Evolutionary conservation across 2,329 filamentous ascomycete genomes (phyloP), one percentile per base, ranked within the genome.

Genomic region (Nakataea oryzae): DNA sequence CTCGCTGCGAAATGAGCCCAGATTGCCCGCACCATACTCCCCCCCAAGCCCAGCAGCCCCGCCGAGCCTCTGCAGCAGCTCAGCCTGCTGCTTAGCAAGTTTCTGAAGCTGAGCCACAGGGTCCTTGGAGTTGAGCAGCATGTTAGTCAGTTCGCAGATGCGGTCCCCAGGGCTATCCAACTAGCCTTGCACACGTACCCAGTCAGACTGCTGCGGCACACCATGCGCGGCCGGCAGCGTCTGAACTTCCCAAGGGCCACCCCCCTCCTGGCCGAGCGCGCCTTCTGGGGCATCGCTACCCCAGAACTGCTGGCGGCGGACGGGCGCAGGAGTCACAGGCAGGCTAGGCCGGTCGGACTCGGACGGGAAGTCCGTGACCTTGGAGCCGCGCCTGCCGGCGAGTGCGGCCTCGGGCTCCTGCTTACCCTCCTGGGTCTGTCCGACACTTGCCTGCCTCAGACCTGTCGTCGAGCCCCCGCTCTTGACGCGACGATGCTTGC

Each of bases 241-340:
- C 65, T 80, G 81, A 65, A n/a, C n/a, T n/a, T 54, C 24, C 12
- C 27, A 14, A 26, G 21, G 17, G n/a, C n/a, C n/a, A 41, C 59
- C 41, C 17, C 9, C 17, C 8, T 11, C 21, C 14, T n/a, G 41
- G 21, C 11, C 14, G 47, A 26, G 27, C 32, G 78, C 24, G 32
- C 14, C 9, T 3, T 34, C 17, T 13, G 57, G 29, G 32, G 26
- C 28, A 13, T 75, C 76, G 66, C 73, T 73, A 60, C 83, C 86
- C 87, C 86, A 91, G 72, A 88, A 89, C 60, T 78, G 86, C 41
- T 82, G 79, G 68, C 88, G 81, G 65, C 84, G 83, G 68, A 93
- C 82, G 21, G 92, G 91, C 17, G 91, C 91, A 1, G 93, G 93
- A 12, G 93, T 97, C 47, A 96, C 93, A 6, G 93, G 92, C 63